Evolutionary conservation across 257 asterid genomes (phyloP).

Genomic region (Euphrasia confusa): DNA sequence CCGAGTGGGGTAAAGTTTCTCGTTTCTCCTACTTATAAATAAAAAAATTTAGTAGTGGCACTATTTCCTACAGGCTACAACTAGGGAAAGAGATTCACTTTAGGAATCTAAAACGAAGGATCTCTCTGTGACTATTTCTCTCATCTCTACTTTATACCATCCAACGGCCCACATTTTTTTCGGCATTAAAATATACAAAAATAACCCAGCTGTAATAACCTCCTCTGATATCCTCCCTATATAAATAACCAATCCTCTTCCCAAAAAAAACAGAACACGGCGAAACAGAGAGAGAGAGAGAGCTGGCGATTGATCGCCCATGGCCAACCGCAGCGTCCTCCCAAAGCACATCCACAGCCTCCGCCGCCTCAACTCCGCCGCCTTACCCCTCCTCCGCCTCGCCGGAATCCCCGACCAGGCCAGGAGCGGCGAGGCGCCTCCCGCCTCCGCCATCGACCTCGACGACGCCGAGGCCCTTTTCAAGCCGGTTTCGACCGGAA

Average conservation of each 20-base stretch:
- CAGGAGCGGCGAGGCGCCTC: neutral
- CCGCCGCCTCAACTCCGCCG: conserved; percentile 38
- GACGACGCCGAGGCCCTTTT: conserved; percentile 39
- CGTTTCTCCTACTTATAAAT: too few relatives aligned
- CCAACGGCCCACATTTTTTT: neutral
- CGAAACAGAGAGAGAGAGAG: neutral
- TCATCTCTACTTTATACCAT: neutral
- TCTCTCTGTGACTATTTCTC: neutral
- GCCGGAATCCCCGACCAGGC: conserved; percentile 15
- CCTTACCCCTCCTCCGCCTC: conserved; percentile 29
- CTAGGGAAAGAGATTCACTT: too few relatives aligned
- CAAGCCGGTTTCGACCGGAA: conserved; percentile 38
- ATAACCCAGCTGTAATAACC: neutral
- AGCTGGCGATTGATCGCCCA: conserved; percentile 18
- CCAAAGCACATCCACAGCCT: conserved; percentile 35
- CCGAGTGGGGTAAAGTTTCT: too few relatives aligned
- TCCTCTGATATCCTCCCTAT: neutral
- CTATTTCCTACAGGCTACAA: too few relatives aligned
- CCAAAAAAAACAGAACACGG: neutral
- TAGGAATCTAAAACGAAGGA: neutral
- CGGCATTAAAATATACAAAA: neutral
- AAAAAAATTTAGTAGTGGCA: too few relatives aligned
- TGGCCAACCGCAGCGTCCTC: conserved; percentile 39
- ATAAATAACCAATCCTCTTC: neutral
- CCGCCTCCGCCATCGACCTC: conserved; percentile 3